These are phyloP conservation scores for Glycine soja DNA, from an alignment of 306 rosid species.

Conservation along the genomic window DNA sequence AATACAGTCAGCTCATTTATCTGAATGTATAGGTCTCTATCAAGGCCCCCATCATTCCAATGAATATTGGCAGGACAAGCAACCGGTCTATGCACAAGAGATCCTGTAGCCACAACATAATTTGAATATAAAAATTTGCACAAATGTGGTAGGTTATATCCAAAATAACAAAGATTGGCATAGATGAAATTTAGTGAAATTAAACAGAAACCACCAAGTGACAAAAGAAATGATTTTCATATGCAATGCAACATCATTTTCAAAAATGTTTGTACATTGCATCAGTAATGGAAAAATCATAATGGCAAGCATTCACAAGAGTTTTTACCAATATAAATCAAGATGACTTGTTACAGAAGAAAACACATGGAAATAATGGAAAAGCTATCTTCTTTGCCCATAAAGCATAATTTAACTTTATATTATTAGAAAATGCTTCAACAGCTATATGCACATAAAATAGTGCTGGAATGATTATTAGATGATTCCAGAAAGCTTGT, in stretches of 20 bases:
- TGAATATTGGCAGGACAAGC: constrained; percentile 75
- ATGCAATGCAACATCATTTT: constrained; percentile 36
- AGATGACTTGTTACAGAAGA: constrained; percentile 18
- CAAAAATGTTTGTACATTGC: constrained; percentile 1
- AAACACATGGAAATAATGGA: constrained; percentile 30
- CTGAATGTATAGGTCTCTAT: constrained; percentile 87
- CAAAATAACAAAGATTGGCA: constrained; percentile 28
- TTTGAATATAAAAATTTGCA: constrained; percentile 9
- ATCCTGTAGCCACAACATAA: constrained; percentile 60
- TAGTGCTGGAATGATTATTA: constrained; percentile 19
- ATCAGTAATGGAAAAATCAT: constrained; percentile 4
- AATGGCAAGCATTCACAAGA: not conserved
- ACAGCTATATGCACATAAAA: constrained; percentile 18
- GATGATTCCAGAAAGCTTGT: constrained; percentile 41
- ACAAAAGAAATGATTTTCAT: constrained; percentile 19
- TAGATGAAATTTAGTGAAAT: constrained; percentile 16
- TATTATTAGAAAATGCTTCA: constrained; percentile 24
- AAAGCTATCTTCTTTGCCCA: constrained; percentile 29
- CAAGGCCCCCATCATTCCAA: constrained; percentile 95
- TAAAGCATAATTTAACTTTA: constrained; percentile 24
- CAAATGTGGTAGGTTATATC: constrained; percentile 30
- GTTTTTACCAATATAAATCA: constrained; percentile 6
- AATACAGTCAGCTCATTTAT: constrained; percentile 77
- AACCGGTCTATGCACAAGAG: constrained; percentile 51
- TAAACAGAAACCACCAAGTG: constrained; percentile 35